Conservation (phyloP, 75 land plant species). For the Sequoiadendron giganteum region DNA sequence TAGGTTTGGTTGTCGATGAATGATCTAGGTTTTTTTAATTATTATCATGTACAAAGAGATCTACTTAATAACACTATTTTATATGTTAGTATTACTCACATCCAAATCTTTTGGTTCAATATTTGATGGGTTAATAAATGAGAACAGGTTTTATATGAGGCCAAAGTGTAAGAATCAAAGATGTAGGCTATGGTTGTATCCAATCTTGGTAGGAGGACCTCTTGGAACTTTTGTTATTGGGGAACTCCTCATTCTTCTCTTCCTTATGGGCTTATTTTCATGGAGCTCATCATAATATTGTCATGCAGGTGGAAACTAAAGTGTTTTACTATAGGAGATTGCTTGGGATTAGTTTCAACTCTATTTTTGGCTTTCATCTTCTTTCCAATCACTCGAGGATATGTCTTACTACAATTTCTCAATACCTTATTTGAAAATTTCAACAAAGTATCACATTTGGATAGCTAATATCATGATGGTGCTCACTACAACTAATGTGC, state of each 20-base stretch:
- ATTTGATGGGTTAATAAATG: background rate
- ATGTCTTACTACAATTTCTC: constrained; percentile 61
- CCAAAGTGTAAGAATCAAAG: background rate
- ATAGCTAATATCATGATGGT: constrained; percentile 58
- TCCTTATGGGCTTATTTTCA: background rate
- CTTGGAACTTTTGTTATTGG: background rate
- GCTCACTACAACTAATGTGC: constrained; percentile 44
- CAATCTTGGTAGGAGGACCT: background rate
- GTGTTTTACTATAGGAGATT: constrained; percentile 16
- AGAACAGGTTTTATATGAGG: background rate
- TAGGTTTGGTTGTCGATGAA: no score
- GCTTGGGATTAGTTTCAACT: constrained; percentile 37
- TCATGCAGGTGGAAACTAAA: constrained; percentile 35
- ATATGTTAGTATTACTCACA: no score
- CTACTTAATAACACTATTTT: no score
- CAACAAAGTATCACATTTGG: constrained; percentile 80
- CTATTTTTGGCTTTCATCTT: constrained; percentile 59
- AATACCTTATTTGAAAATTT: constrained; percentile 68
- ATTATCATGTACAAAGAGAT: no score
- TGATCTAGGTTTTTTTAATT: no score
- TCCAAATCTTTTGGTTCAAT: no score
- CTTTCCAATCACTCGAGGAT: constrained; percentile 72
- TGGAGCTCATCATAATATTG: background rate
- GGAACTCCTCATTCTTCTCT: background rate
- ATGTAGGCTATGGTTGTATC: background rate